phyloP scores from a whole-genome alignment of 352 stramenopile genomes.

The Phytopythium mirpurense region DNA sequence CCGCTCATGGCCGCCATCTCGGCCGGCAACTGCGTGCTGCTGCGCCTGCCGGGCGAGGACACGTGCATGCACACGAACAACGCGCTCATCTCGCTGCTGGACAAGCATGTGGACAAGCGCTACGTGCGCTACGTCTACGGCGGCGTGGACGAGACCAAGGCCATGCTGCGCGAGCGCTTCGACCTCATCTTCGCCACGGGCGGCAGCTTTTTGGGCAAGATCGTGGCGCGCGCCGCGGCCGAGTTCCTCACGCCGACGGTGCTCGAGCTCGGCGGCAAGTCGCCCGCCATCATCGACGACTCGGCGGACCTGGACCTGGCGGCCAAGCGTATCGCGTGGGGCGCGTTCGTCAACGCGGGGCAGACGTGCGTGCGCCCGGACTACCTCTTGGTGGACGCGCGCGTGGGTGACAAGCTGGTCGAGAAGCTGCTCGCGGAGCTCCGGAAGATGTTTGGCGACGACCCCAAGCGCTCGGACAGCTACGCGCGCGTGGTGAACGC shows the following conservation, averaged over 20 bases:
- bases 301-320: slow-evolving; percentile 49
- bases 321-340: slow-evolving; percentile 77
- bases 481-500: slow-evolving; percentile 70
- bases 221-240: slow-evolving; percentile 86
- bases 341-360: slow-evolving; percentile 86
- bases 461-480: slow-evolving; percentile 41
- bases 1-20: slow-evolving; percentile 78
- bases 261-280: slow-evolving; percentile 94
- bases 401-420: slow-evolving; percentile 58
- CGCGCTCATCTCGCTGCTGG: slow-evolving; percentile 38
- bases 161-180: slow-evolving; percentile 62
- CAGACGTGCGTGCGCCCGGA: slow-evolving; percentile 95
- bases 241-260: slow-evolving; percentile 92
- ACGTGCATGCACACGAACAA: slow-evolving; percentile 45
- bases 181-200: slow-evolving; percentile 79
- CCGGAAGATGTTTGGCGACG: slow-evolving; percentile 45
- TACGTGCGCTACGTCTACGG: slow-evolving; percentile 77
- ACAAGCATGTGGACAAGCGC: slow-evolving; percentile 50
- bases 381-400: slow-evolving; percentile 86
- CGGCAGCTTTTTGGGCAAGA: slow-evolving; percentile 68
- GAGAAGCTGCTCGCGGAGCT: slow-evolving; percentile 33
- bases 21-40: slow-evolving; percentile 88
- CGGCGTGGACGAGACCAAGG: slow-evolving; percentile 53
- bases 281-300: slow-evolving; percentile 78
- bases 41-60: slow-evolving; percentile 90